A percentile compares a stretch with the other conserved stretches of the same genome.
phyloP scores from a whole-genome alignment of 176 grass and related monocot genomes.

The Alopecurus myosuroides region DNA sequence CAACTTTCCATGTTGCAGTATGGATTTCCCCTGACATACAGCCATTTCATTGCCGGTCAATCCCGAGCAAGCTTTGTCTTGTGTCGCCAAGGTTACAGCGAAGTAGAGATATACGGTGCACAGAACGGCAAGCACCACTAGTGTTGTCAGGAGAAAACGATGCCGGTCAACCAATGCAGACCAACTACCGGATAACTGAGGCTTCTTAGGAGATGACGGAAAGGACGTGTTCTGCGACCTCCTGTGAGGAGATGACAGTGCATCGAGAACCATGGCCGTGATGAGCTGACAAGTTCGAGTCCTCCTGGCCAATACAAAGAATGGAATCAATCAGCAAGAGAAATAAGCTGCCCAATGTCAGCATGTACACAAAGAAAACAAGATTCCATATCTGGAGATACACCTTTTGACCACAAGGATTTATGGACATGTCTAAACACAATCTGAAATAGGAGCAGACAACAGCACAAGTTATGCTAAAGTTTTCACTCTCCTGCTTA shows the following conservation, averaged over 20 bases:
- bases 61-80: conserved; percentile 56
- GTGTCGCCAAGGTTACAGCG: conserved; percentile 63
- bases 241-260: conserved; percentile 79
- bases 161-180: conserved; percentile 69
- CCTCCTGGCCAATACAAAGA: conserved; percentile 40
- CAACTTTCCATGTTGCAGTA: conserved; percentile 63
- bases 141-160: conserved; percentile 76
- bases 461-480: no score
- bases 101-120: conserved; percentile 97
- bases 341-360: not conserved
- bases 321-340: not conserved
- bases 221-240: conserved; percentile 75
- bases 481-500: no score
- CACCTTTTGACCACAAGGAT: not conserved
- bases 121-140: conserved; percentile 70
- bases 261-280: conserved; percentile 73
- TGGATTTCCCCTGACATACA: conserved; percentile 62
- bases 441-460: not conserved
- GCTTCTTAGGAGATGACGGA: conserved; percentile 42
- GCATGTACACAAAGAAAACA: not conserved
- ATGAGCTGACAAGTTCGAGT: not conserved
- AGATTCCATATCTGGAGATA: not conserved
- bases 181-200: conserved; percentile 67
- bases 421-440: not conserved
- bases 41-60: conserved; percentile 48